phyloP scores from a whole-genome alignment of 305 asterid genomes.

The Solanum chacoense region DNA sequence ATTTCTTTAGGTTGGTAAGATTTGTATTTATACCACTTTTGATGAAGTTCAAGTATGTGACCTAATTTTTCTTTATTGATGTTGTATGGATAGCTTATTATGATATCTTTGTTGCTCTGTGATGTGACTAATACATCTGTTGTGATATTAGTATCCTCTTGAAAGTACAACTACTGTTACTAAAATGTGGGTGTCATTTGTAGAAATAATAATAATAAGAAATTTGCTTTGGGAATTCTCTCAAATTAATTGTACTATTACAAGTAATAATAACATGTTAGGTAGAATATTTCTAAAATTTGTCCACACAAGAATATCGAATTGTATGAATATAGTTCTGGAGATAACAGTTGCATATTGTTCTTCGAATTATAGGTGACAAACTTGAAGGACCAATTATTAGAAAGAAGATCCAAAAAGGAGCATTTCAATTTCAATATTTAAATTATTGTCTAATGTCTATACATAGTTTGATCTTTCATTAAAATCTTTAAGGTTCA shows the following conservation, averaged over 20 bases:
- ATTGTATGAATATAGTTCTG: not conserved
- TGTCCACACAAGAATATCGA: not conserved
- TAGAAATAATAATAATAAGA: not conserved
- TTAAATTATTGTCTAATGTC: not conserved
- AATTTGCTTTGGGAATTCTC: not conserved
- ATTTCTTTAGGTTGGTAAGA: not conserved
- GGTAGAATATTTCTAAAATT: not conserved
- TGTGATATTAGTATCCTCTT: not conserved
- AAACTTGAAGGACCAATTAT: not conserved
- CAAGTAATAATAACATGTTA: not conserved
- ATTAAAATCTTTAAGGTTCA: not conserved
- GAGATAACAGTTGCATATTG: not conserved
- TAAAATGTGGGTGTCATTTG: not conserved
- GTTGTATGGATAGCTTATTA: not conserved
- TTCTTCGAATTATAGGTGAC: not conserved
- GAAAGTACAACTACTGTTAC: not conserved
- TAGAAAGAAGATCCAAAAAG: not conserved
- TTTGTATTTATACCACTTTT: not conserved
- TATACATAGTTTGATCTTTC: not conserved
- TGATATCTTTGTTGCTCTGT: not conserved
- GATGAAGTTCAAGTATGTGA: not conserved
- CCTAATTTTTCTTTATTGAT: not conserved
- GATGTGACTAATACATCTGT: not conserved
- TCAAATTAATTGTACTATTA: not conserved
- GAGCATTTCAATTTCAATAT: not conserved